Percentiles rank a stretch among this genome's conserved stretches.
These are phyloP conservation scores for Boletus rubropictus DNA, from an alignment of 768 basidiomycete species.

Conservation along the genomic window DNA sequence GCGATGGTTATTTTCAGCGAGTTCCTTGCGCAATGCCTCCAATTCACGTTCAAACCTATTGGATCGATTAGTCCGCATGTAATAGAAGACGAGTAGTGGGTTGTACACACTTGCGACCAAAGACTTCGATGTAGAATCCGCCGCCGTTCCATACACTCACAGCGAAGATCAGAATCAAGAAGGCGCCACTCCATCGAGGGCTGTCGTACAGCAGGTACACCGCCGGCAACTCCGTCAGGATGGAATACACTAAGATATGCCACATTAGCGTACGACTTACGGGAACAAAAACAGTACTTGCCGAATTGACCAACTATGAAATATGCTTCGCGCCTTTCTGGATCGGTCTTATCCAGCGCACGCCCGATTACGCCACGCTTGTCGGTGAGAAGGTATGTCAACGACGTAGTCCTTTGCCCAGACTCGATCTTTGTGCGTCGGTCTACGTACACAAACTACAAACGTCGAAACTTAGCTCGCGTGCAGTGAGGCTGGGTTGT, in stretches of 20 bases:
- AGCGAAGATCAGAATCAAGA: constrained; percentile 73
- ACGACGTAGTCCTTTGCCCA: constrained; percentile 85
- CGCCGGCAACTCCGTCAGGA: constrained; percentile 82
- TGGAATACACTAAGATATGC: constrained; percentile 57
- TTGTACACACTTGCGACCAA: constrained; percentile 82
- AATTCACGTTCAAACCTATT: constrained; percentile 86
- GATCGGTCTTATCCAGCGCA: constrained; percentile 52
- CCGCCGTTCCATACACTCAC: constrained; percentile 96
- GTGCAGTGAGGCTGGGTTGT: background rate
- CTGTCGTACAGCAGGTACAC: constrained; percentile 81
- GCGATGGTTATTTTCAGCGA: constrained; percentile 63
- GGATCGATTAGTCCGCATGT: constrained; percentile 5
- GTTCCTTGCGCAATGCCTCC: constrained; percentile 83
- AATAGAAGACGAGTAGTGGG: background rate
- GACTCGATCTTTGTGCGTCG: constrained; percentile 87
- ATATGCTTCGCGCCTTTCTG: constrained; percentile 54
- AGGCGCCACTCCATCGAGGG: constrained; percentile 67
- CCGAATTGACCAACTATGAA: constrained; percentile 87
- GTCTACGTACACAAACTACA: constrained; percentile 79
- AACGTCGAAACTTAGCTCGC: constrained; percentile 1
- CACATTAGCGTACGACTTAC: constrained; percentile 1
- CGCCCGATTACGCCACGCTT: constrained; percentile 82
- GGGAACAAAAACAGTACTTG: constrained; percentile 30
- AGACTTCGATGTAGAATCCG: constrained; percentile 94
- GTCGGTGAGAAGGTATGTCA: constrained; percentile 83